Conservation (phyloP, 2,329 filamentous ascomycete species). For the Fusarium siculi region DNA sequence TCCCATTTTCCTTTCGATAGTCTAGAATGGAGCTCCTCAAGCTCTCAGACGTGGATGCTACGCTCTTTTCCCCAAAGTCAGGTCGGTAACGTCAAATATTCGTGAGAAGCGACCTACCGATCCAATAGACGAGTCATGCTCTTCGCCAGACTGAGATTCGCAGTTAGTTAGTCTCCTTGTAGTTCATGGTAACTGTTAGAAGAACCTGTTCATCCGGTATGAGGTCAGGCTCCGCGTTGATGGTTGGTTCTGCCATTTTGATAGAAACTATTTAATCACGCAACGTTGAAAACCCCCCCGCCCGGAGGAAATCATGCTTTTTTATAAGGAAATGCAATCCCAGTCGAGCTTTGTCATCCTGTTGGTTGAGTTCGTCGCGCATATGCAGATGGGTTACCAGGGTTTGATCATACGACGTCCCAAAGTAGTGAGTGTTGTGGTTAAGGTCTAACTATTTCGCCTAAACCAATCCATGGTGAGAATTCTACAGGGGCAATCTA, state of each 20-base stretch:
- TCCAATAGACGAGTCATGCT: slow-evolving; percentile 1
- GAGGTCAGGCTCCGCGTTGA: not conserved
- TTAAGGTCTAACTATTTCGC: not conserved
- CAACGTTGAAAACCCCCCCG: not conserved
- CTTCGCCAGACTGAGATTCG: not conserved
- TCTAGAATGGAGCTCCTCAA: slow-evolving; percentile 32
- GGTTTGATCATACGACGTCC: slow-evolving; percentile 9
- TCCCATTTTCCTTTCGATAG: slow-evolving; percentile 31
- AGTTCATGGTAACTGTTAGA: rapidly evolving
- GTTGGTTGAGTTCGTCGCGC: not conserved
- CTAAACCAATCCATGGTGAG: not conserved
- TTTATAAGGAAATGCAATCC: not conserved
- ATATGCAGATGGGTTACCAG: not conserved
- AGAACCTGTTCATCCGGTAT: slow-evolving; percentile 20
- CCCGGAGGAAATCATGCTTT: not conserved
- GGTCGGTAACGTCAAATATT: rapidly evolving
- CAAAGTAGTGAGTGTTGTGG: not conserved
- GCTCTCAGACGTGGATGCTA: slow-evolving; percentile 23
- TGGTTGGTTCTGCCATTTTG: slow-evolving; percentile 7
- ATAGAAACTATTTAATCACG: not conserved
- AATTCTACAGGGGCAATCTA: not conserved
- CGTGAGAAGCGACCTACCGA: not conserved
- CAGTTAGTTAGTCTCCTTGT: not conserved
- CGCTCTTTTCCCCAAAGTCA: not conserved
- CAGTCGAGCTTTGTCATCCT: not conserved